Evolutionary conservation across 2,329 filamentous ascomycete species (phyloP), one percentile per base, ranked within the genome.

Genomic region (Trichoderma sp.): DNA sequence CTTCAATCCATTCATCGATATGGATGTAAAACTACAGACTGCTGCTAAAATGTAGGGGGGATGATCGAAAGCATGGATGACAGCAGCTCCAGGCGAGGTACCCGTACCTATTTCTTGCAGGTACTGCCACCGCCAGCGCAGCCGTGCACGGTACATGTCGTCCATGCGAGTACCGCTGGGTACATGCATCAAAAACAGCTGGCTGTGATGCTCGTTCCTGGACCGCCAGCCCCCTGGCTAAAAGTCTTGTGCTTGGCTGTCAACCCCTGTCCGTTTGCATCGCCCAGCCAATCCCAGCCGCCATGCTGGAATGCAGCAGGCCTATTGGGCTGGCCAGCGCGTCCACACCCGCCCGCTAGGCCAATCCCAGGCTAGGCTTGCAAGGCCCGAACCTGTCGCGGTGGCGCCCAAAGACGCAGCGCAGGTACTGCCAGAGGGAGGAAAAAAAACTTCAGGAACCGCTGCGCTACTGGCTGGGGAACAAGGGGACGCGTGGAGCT

Each of bases 401-500:
- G 70, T 68, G 70, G 57, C 47, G 64, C 64, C 58, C 66, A 69
- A 26, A 47, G 15, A 24, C 32, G 24, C 24, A 32, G 36, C 43
- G 34, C 26, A 36, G 14, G 21, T 18, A 36, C 43, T 6, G 30
- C 24, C 47, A 66, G 30, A 32, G 39, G 9, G 32, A n/a, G 47
- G 15, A 39, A 68, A 63, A 63, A 62, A 72, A 71, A 71, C 62
- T 70, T 65, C 71, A 72, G 60, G 66, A 72, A 72, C 71, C 58
- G 66, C 66, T 47, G 39, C 34, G 66, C 32, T 57, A 62, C 57
- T 56, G 32, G 70, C 53, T 67, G 69, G 51, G 61, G 58, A 63
- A 64, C 57, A 71, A 60, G 60, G 60, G 69, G 61, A 56, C 53
- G 70, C 56, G 58, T 72, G 70, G 63, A 61, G 51, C 70, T 53